phyloP scores from a whole-genome alignment of 2,329 filamentous ascomycete genomes.

The Canariomyces notabilis region DNA sequence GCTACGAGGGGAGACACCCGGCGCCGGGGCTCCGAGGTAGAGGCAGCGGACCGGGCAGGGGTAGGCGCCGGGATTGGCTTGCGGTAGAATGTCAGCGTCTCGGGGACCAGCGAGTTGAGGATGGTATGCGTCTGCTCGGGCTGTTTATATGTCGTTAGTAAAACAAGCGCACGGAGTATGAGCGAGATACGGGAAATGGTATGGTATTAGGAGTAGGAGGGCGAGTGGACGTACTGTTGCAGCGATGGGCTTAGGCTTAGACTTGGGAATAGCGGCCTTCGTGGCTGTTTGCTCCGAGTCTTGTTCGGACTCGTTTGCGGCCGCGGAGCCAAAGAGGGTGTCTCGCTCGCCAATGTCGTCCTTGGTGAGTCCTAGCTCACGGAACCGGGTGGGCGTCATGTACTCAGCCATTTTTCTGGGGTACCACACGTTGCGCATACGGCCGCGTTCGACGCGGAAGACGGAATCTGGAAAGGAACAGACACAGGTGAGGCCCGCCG shows the following conservation, averaged over 20 bases:
- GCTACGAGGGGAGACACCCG: constrained; percentile 24
- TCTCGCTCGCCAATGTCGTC: constrained; percentile 30
- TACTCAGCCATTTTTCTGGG: constrained; percentile 32
- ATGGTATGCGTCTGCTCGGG: constrained; percentile 34
- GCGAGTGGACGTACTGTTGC: constrained; percentile 4
- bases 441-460: constrained; percentile 31
- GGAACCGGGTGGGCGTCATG: constrained; percentile 31
- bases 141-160: constrained; percentile 22
- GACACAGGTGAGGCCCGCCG: background rate
- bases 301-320: background rate
- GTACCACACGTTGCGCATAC: constrained; percentile 36
- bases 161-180: background rate
- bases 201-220: too few relatives aligned
- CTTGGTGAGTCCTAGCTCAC: constrained; percentile 28
- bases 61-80: constrained; percentile 30
- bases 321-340: constrained; percentile 23
- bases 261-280: too few relatives aligned
- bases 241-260: background rate
- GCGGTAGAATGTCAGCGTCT: constrained; percentile 35
- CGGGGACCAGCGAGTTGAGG: constrained; percentile 33
- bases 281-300: background rate
- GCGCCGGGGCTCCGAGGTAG: constrained; percentile 10
- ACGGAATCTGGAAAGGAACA: constrained; percentile 32
- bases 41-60: too few relatives aligned
- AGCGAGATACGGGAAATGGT: background rate